Evolutionary conservation across 2,329 filamentous ascomycete genomes (phyloP).

Genomic region (Cladosporium sp.): DNA sequence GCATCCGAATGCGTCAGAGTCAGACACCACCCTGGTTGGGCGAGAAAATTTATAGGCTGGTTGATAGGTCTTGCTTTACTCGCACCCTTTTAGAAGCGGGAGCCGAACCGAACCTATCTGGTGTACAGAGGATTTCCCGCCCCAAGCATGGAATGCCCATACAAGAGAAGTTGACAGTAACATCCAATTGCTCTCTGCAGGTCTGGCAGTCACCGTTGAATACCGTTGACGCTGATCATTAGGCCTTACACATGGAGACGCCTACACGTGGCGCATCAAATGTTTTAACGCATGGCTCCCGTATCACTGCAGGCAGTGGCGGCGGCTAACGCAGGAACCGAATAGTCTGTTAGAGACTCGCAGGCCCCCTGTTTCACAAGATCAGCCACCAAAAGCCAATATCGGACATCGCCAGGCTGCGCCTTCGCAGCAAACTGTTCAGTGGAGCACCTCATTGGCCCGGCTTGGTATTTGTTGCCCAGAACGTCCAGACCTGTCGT

Average conservation of each 20-base stretch:
- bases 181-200: not conserved
- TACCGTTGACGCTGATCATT: too few relatives aligned
- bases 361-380: slow-evolving; percentile 10
- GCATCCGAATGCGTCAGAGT: slow-evolving; percentile 4
- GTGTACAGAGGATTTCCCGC: too few relatives aligned
- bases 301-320: not conserved
- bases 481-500: slow-evolving; percentile 5
- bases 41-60: not conserved
- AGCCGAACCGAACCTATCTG: too few relatives aligned
- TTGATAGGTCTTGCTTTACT: too few relatives aligned
- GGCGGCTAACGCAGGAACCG: slow-evolving; percentile 12
- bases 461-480: not conserved
- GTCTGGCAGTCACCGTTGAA: not conserved
- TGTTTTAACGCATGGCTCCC: too few relatives aligned
- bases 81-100: not conserved
- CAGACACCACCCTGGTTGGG: slow-evolving; percentile 6
- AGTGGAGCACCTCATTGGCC: slow-evolving; percentile 6
- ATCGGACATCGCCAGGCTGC: not conserved
- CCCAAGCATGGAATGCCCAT: too few relatives aligned
- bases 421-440: not conserved
- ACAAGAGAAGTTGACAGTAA: too few relatives aligned
- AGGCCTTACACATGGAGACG: too few relatives aligned
- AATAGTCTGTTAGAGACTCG: not conserved
- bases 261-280: too few relatives aligned
- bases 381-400: not conserved